These are phyloP conservation scores for Cryptococcus neoformans DNA, from an alignment of 1,284 basidiomycete species.

Conservation along the genomic window DNA sequence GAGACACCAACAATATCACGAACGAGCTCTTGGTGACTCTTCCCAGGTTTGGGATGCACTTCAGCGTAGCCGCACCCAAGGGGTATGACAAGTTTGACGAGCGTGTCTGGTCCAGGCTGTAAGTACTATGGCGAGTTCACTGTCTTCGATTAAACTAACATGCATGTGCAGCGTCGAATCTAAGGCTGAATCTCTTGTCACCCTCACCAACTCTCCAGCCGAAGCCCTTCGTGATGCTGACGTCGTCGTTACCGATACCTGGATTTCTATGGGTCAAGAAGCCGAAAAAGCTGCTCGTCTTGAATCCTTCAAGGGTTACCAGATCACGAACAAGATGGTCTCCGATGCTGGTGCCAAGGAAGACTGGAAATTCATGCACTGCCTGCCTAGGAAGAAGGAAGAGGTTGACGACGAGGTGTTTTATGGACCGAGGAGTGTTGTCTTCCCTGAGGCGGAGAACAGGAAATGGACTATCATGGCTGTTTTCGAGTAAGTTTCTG, in stretches of 20 bases:
- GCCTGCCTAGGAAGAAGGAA: constrained; percentile 85
- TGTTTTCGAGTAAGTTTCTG: constrained; percentile 41
- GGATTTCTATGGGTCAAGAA: constrained; percentile 99
- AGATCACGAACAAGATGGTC: constrained; percentile 85
- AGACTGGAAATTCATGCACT: constrained; percentile 95
- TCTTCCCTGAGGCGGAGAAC: constrained; percentile 63
- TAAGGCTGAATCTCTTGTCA: constrained; percentile 34
- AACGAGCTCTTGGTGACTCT: constrained; percentile 97
- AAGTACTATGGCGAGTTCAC: constrained; percentile 13
- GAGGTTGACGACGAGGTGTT: constrained; percentile 92
- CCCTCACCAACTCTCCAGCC: constrained; percentile 56
- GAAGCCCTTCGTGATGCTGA: constrained; percentile 89
- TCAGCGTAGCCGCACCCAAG: constrained; percentile 78
- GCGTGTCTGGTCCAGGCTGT: constrained; percentile 74
- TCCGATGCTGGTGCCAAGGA: constrained; percentile 73
- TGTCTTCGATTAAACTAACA: not conserved
- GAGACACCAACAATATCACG: constrained; percentile 93
- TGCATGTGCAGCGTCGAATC: constrained; percentile 38
- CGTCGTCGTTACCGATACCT: constrained; percentile 93
- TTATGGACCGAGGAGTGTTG: constrained; percentile 51
- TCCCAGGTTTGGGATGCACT: constrained; percentile 82
- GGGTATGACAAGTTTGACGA: constrained; percentile 64
- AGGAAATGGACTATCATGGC: constrained; percentile 95
- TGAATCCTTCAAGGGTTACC: constrained; percentile 86
- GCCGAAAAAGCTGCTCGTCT: constrained; percentile 86